A percentile compares a stretch with the other conserved stretches of the same genome.
phyloP scores from a whole-genome alignment of 805 yeast species.

The Wickerhamiella hasegawae region DNA sequence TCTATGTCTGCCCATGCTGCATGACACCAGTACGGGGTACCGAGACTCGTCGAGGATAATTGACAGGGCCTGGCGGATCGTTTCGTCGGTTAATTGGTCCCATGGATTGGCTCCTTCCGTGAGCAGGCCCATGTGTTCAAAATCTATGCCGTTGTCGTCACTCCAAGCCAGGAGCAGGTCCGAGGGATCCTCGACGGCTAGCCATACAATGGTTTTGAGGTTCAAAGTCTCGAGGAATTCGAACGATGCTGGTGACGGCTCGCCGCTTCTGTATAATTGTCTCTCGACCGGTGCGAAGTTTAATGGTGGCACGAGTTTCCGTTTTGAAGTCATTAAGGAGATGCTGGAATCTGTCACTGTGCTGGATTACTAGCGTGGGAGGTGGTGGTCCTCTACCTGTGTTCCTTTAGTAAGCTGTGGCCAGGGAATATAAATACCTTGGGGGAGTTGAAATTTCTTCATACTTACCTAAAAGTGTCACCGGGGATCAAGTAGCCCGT shows the following conservation, averaged over 20 bases:
- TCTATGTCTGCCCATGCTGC: slow-evolving; percentile 97
- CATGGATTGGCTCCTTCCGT: slow-evolving; percentile 84
- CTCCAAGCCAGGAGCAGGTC: slow-evolving; percentile 77
- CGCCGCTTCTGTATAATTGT: slow-evolving; percentile 77
- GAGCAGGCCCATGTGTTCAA: slow-evolving; percentile 70
- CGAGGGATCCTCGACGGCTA: slow-evolving; percentile 89
- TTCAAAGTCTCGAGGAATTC: slow-evolving; percentile 63
- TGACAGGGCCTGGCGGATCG: slow-evolving; percentile 65
- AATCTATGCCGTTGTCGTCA: slow-evolving; percentile 48
- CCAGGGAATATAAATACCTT: too few species aligned
- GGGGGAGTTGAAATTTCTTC: too few species aligned
- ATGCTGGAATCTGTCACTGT: too few species aligned
- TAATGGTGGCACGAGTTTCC: slow-evolving; percentile 59
- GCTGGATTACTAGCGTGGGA: too few species aligned
- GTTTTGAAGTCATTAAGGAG: too few species aligned
- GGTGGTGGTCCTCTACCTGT: too few species aligned
- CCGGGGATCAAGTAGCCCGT: slow-evolving; percentile 93
- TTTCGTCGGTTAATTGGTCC: slow-evolving; percentile 81
- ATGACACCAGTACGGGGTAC: slow-evolving; percentile 80
- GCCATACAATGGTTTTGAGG: slow-evolving; percentile 74
- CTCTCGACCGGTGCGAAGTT: slow-evolving; percentile 92
- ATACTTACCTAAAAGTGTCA: slow-evolving; percentile 99
- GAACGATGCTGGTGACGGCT: slow-evolving; percentile 86
- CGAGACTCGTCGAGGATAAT: slow-evolving; percentile 55
- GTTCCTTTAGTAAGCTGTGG: too few species aligned